These are phyloP conservation scores for Xerocomus minutiporus DNA, from an alignment of 1,284 basidiomycete genomes.

Conservation along the genomic window DNA sequence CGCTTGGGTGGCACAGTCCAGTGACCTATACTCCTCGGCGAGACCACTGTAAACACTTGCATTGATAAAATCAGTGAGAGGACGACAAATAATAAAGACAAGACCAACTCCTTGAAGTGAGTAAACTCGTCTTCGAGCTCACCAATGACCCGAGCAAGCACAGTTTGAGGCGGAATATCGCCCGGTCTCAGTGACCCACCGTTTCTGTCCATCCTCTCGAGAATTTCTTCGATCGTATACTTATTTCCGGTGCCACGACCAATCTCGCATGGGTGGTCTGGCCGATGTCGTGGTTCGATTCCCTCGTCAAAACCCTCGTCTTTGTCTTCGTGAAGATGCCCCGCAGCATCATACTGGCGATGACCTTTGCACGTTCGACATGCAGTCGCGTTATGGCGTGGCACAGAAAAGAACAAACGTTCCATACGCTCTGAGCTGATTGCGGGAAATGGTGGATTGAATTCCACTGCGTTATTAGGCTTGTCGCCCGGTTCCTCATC, in stretches of 20 bases:
- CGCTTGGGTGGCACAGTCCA: conserved; percentile 78
- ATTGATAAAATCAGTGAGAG: conserved; percentile 10
- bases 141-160: conserved; percentile 70
- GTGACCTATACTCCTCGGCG: conserved; percentile 83
- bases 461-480: conserved; percentile 24
- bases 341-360: conserved; percentile 1
- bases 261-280: conserved; percentile 1
- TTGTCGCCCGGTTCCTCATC: conserved; percentile 5
- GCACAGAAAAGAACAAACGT: conserved; percentile 74
- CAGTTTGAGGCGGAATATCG: conserved; percentile 72
- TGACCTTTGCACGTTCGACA: conserved; percentile 61
- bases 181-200: conserved; percentile 20
- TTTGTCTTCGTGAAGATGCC: conserved; percentile 1
- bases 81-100: not conserved
- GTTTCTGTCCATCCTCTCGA: conserved; percentile 27
- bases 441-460: conserved; percentile 66
- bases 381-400: conserved; percentile 62
- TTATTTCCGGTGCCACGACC: conserved; percentile 3
- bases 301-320: conserved; percentile 21
- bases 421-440: conserved; percentile 75
- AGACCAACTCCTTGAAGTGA: conserved; percentile 78
- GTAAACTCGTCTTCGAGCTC: conserved; percentile 89
- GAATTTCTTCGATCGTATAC: conserved; percentile 25
- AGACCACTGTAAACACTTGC: conserved; percentile 80
- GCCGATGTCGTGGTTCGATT: conserved; percentile 1